A percentile compares a stretch with the other conserved stretches of the same genome.
Conservation (phyloP, 192 early-diverging fungal genomes). For the Backusella tarrabulga region DNA sequence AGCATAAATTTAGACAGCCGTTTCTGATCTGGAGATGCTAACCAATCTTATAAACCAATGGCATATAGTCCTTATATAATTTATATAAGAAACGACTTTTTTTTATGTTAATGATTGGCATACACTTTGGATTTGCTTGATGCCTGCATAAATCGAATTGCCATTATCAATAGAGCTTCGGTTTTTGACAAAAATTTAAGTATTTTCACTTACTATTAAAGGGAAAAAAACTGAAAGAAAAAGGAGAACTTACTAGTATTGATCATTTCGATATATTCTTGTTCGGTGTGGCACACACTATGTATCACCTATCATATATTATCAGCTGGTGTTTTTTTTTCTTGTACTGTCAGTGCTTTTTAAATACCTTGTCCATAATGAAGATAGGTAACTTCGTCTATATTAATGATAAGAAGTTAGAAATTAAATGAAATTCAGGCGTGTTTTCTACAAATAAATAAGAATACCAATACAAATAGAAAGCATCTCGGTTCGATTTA, state of each 20-base stretch:
- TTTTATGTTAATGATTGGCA: not conserved
- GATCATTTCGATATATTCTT: not conserved
- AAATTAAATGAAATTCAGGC: no score
- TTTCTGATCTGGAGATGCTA: not conserved
- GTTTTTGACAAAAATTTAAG: not conserved
- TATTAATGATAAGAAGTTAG: no score
- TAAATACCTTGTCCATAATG: conserved; percentile 87
- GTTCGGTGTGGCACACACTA: not conserved
- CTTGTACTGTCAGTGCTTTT: no score
- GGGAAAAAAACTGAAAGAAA: no score
- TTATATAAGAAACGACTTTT: not conserved
- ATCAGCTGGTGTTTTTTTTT: no score
- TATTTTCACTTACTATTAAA: not conserved
- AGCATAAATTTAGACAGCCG: not conserved
- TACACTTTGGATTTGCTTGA: not conserved
- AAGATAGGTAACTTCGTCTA: conserved; percentile 75
- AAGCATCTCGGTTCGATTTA: conserved; percentile 62
- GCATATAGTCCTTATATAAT: not conserved
- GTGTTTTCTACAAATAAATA: no score
- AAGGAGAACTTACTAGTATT: not conserved
- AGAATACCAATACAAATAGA: conserved; percentile 81
- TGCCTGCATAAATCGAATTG: not conserved
- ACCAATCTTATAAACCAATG: not conserved
- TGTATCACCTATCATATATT: no score
- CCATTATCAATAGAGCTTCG: not conserved